Percentiles rank a stretch among this genome's conserved stretches.
These are phyloP conservation scores for Camellia sinensis DNA, from an alignment of 148 eudicot genomes.

Conservation along the genomic window DNA sequence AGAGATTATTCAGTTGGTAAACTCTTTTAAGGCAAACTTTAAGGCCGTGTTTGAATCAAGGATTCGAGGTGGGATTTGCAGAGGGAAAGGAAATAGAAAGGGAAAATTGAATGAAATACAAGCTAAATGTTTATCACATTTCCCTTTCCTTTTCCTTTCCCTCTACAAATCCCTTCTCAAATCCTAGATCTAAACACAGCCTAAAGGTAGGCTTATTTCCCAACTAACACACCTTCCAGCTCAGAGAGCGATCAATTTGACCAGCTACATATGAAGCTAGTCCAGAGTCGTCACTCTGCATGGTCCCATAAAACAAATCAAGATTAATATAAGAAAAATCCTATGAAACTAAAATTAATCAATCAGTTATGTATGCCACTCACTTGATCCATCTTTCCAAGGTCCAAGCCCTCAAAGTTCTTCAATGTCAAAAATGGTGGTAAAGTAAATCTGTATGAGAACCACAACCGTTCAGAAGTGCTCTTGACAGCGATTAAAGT, in stretches of 20 bases:
- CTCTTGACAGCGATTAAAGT: background rate
- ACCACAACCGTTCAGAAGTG: conserved; percentile 6
- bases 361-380: conserved; percentile 19
- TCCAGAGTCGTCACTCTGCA: conserved; percentile 87
- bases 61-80: too few relatives aligned
- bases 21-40: conserved; percentile 1
- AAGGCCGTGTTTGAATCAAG: too few relatives aligned
- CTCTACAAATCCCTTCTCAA: too few relatives aligned
- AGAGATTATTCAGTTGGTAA: background rate
- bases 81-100: too few relatives aligned
- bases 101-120: too few relatives aligned
- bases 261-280: conserved; percentile 95
- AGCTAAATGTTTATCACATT: too few relatives aligned
- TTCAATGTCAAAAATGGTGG: conserved; percentile 84
- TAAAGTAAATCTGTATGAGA: conserved; percentile 59
- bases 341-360: background rate
- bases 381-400: conserved; percentile 93
- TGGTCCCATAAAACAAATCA: conserved; percentile 4
- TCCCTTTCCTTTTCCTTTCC: too few relatives aligned
- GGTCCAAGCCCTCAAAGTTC: conserved; percentile 96
- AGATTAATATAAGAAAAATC: background rate
- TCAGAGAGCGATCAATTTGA: conserved; percentile 86
- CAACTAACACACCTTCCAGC: conserved; percentile 76
- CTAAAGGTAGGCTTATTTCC: background rate
- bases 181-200: too few relatives aligned